These are phyloP conservation scores for Ganoderma resinaceum DNA, from an alignment of 1,284 basidiomycete species.

Conservation along the genomic window DNA sequence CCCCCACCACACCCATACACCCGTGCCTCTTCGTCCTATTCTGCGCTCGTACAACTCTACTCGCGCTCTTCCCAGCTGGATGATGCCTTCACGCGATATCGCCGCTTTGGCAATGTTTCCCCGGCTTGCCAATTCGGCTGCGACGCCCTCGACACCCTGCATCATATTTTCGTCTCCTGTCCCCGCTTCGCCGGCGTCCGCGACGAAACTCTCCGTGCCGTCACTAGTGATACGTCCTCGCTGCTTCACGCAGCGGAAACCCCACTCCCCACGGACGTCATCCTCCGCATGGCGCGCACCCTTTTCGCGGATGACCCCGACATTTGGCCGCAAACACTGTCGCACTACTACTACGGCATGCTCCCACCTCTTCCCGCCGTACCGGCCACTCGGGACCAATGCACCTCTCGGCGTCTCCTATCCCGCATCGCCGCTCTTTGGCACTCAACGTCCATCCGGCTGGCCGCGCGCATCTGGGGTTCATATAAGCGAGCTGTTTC, in stretches of 20 bases:
- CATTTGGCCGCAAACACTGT: too few species aligned
- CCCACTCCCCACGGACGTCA: too few species aligned
- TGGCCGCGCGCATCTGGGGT: background rate
- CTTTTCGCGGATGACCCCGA: too few species aligned
- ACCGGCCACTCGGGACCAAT: background rate
- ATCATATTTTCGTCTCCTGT: background rate
- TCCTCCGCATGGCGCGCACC: too few species aligned
- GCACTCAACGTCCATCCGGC: background rate
- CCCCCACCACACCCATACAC: background rate
- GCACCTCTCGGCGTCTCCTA: background rate
- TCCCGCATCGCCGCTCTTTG: background rate
- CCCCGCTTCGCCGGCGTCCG: background rate
- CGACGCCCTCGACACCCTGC: background rate
- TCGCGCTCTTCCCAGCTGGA: too few species aligned
- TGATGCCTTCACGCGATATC: background rate
- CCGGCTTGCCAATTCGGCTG: background rate
- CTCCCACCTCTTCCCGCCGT: background rate
- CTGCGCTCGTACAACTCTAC: background rate
- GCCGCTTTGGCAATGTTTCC: background rate
- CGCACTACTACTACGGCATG: background rate
- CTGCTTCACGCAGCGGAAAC: background rate
- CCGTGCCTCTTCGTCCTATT: background rate
- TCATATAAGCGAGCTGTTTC: background rate
- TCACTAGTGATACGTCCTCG: background rate
- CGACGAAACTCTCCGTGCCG: background rate